These are phyloP conservation scores for Linnemannia elongata DNA, from an alignment of 192 early-diverging fungal genomes.

Conservation along the genomic window DNA sequence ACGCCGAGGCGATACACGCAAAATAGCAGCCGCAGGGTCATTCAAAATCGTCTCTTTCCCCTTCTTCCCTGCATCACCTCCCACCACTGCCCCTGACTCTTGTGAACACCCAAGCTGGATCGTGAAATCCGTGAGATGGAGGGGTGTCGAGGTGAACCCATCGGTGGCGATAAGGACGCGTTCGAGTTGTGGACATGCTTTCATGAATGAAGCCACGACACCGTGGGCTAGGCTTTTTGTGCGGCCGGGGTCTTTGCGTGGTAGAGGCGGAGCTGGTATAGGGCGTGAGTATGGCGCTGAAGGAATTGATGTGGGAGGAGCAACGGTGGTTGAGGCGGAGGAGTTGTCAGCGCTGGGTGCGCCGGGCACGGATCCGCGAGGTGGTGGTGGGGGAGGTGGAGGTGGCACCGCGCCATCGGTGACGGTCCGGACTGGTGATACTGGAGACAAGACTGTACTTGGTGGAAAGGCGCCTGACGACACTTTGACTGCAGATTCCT, in stretches of 20 bases:
- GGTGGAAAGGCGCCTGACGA: not conserved
- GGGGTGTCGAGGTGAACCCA: too few species aligned
- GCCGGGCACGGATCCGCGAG: not conserved
- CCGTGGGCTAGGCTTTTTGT: not conserved
- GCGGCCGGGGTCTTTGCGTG: not conserved
- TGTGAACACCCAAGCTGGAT: not conserved
- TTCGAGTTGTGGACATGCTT: slow-evolving; percentile 13
- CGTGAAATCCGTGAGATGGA: not conserved
- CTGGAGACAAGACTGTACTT: not conserved
- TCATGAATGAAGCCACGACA: slow-evolving; percentile 11
- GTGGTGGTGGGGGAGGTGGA: not conserved
- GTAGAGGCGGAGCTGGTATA: not conserved
- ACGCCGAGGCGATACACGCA: not conserved
- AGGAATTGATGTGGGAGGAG: not conserved
- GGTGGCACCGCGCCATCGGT: not conserved
- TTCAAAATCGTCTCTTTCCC: not conserved
- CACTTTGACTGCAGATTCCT: not conserved
- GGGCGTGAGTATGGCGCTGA: not conserved
- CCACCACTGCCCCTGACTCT: not conserved
- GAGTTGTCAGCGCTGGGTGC: not conserved
- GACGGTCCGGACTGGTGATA: not conserved
- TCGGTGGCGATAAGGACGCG: not conserved
- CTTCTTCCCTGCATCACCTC: not conserved
- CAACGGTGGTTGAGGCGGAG: not conserved
- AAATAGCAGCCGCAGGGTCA: not conserved